Evolutionary conservation across 2,329 filamentous ascomycete genomes (phyloP).

Genomic region (Lecanosticta acicola): DNA sequence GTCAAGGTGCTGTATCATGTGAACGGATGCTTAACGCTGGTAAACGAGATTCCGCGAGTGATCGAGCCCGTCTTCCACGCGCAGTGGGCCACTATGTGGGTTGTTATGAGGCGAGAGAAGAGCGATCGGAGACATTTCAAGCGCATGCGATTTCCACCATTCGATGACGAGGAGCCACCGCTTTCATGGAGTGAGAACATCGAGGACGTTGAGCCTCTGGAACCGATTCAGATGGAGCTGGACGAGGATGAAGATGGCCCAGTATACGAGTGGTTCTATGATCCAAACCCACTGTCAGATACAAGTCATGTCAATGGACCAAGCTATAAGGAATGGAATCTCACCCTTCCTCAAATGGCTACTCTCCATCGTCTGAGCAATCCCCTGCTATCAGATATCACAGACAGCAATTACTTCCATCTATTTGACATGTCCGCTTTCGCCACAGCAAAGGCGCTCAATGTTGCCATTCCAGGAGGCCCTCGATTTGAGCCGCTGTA

Average conservation of each 20-base stretch:
- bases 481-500: conserved; percentile 95
- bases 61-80: conserved; percentile 98
- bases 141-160: conserved; percentile 96
- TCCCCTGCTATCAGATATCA: conserved; percentile 82
- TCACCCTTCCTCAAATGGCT: conserved; percentile 91
- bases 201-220: conserved; percentile 93
- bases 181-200: conserved; percentile 98
- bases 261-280: conserved; percentile 96
- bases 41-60: conserved; percentile 93
- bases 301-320: conserved; percentile 92
- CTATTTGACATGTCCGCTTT: conserved; percentile 96
- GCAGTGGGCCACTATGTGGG: conserved; percentile 99
- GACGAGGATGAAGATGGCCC: conserved; percentile 88
- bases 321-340: conserved; percentile 94
- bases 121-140: conserved; percentile 94
- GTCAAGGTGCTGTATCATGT: conserved; percentile 98
- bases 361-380: conserved; percentile 87
- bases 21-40: conserved; percentile 91
- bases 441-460: conserved; percentile 90
- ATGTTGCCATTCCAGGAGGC: conserved; percentile 95
- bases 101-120: conserved; percentile 96
- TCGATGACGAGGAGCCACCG: conserved; percentile 96
- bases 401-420: conserved; percentile 96
- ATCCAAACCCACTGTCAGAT: conserved; percentile 83
- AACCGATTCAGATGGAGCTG: conserved; percentile 97